These are phyloP conservation scores for Sistotremastrum niveocremeum DNA, from an alignment of 768 basidiomycete genomes.

Conservation along the genomic window DNA sequence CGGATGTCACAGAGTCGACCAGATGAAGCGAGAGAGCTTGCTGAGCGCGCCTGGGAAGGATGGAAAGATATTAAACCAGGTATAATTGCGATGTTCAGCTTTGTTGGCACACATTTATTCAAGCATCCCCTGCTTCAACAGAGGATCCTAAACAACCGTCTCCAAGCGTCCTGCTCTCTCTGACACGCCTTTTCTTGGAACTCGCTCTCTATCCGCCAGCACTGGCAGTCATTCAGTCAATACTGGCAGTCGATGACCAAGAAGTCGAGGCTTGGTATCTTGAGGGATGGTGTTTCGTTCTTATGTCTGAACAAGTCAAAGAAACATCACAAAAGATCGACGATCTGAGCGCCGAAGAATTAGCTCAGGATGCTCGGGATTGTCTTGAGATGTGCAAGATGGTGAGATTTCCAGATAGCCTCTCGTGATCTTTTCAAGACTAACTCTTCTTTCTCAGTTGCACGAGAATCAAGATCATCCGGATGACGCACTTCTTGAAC, in stretches of 20 bases:
- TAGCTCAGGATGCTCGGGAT: constrained; percentile 64
- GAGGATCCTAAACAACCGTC: constrained; percentile 60
- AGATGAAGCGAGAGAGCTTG: constrained; percentile 63
- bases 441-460: constrained; percentile 29
- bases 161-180: constrained; percentile 53
- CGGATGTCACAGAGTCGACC: constrained; percentile 77
- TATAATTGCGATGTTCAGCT: constrained; percentile 12
- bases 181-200: constrained; percentile 78
- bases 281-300: constrained; percentile 87
- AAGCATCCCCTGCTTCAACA: constrained; percentile 12
- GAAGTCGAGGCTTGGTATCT: constrained; percentile 90
- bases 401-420: constrained; percentile 27
- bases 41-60: constrained; percentile 51
- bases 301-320: constrained; percentile 61
- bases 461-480: constrained; percentile 59
- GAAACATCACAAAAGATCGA: constrained; percentile 33
- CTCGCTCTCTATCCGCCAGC: constrained; percentile 58
- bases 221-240: constrained; percentile 59
- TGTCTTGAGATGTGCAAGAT: constrained; percentile 74
- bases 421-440: not conserved
- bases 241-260: constrained; percentile 71
- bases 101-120: not conserved
- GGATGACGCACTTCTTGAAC: constrained; percentile 63
- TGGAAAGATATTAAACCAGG: constrained; percentile 60
- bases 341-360: constrained; percentile 59